Percentiles rank a stretch among this genome's conserved stretches.
Evolutionary conservation across 495 filamentous ascomycete species (phyloP).

Genomic region (Podospora conica): DNA sequence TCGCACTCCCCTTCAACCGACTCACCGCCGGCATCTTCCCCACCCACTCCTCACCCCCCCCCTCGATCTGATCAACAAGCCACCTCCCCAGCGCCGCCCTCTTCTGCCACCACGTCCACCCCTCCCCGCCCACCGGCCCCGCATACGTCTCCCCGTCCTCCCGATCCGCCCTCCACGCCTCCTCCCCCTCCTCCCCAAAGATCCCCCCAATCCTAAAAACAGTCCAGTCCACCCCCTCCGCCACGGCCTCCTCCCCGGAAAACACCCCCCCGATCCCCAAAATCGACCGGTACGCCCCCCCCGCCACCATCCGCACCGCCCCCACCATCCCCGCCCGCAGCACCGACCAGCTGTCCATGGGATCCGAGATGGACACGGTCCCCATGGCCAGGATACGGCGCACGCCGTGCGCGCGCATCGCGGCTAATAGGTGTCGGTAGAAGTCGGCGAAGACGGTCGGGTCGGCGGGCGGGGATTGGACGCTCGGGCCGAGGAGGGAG

Average conservation of each 20-base stretch:
- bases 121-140: conserved; percentile 9
- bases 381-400: conserved; percentile 13
- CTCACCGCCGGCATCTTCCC: conserved; percentile 19
- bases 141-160: conserved; percentile 15
- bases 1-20: too few species aligned
- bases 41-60: conserved; percentile 6
- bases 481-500: conserved; percentile 19
- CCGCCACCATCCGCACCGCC: conserved; percentile 4
- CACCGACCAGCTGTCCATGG: background rate
- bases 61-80: conserved; percentile 17
- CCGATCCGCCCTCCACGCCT: conserved; percentile 16
- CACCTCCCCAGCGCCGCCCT: conserved; percentile 16
- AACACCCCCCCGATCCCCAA: conserved; percentile 8
- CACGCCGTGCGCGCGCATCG: conserved; percentile 18
- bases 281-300: conserved; percentile 3
- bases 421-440: conserved; percentile 7
- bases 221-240: conserved; percentile 20
- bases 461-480: background rate
- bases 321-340: background rate
- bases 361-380: conserved; percentile 10
- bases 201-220: conserved; percentile 16
- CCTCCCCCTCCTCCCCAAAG: conserved; percentile 15
- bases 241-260: conserved; percentile 6
- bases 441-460: conserved; percentile 1
- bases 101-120: conserved; percentile 11